Evolutionary conservation across 805 yeast species (phyloP), one percentile per base, ranked within the genome.

Genomic region (Aciculoconidium aculeatum): DNA sequence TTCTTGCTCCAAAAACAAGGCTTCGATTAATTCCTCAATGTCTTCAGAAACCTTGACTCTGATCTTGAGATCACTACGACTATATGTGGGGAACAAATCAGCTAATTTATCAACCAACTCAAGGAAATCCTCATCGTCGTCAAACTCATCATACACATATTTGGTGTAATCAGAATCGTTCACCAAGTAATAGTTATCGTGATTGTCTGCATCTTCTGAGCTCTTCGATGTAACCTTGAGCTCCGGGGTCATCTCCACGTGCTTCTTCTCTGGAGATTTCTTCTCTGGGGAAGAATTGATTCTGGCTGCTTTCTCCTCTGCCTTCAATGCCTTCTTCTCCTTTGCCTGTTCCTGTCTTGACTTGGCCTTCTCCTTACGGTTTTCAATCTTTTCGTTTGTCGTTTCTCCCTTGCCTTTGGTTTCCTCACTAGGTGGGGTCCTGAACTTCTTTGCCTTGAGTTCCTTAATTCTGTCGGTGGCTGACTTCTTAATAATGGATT

Each of bases 11-110:
- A 34, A 23, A 12, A 46, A 39, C n/a, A 57, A 44, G 18, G 39
- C 45, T 25, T 55, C 60, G 12, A 55, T 32, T 12, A 56, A 40
- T 25, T 21, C 38, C 7, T 48, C 51, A 14, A 52, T 28, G 18
- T 44, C 41, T n/a, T 39, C 37, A 10, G 49, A 27, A 7, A 49
- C 42, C 22, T 47, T 39, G 19, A 55, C 37, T 25, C 59, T 41
- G 14, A 47, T 34, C 25, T 50, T 44, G 27, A 55, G 39, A 25
- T 55, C 58, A 12, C 53, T 40, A 9, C 53, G 43, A 10, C 49
- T 36, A 20, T 41, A 29, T 14, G 32, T 29, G 4, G 60, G 61
- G 25, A 57, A 57, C 18, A 55, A 33, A 24, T 52, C 58, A 12
- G 49, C 39, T 18, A 58, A 37, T 5, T 37, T 34, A 15, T 51